A percentile compares a stretch with the other conserved stretches of the same genome.
Evolutionary conservation across 1,139 yeast genomes (phyloP).

Genomic region (Lodderomyces margitis): DNA sequence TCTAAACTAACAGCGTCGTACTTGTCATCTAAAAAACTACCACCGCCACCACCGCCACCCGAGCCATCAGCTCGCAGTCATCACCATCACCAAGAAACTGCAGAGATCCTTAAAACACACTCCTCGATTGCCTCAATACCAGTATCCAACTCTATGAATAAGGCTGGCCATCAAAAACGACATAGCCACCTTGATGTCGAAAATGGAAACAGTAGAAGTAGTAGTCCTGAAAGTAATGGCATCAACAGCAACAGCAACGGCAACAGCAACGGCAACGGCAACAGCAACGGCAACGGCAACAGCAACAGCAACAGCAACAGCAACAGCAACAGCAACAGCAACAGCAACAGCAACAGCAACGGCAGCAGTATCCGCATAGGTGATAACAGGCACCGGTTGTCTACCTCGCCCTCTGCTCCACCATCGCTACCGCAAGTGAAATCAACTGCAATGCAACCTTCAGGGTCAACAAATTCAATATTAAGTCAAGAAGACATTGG

Average conservation of each 20-base stretch:
- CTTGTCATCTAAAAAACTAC: conserved; percentile 4
- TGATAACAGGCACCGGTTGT: not conserved
- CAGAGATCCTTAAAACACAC: not conserved
- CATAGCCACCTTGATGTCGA: not conserved
- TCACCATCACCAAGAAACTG: conserved; percentile 1
- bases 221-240: not conserved
- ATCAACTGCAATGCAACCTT: conserved; percentile 5
- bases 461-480: conserved; percentile 7
- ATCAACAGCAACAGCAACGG: too few species aligned
- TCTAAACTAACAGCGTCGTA: not conserved
- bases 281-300: not conserved
- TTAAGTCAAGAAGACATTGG: conserved; percentile 12
- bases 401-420: conserved; percentile 1
- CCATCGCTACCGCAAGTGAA: not conserved
- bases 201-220: not conserved
- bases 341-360: not conserved
- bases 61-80: conserved; percentile 1
- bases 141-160: not conserved
- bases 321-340: not conserved
- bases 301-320: not conserved
- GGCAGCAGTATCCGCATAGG: not conserved
- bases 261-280: not conserved
- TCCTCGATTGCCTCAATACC: not conserved
- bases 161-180: not conserved
- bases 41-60: conserved; percentile 4